Evolutionary conservation across 2,329 filamentous ascomycete species (phyloP).

Genomic region (Pseudocercospora vitis): DNA sequence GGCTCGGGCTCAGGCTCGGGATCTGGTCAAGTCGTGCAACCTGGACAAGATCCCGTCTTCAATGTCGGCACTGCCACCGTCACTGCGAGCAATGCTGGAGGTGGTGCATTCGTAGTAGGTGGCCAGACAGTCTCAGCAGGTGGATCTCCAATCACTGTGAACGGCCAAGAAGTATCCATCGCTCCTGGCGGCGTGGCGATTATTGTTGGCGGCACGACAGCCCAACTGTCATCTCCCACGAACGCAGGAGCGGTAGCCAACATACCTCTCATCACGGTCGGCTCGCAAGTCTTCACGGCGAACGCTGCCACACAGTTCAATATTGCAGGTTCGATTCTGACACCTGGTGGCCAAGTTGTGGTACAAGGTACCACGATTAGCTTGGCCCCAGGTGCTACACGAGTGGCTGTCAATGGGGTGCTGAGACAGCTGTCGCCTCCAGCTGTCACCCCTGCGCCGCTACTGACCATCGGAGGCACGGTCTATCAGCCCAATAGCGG

Average conservation of each 20-base stretch:
- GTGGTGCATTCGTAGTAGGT: conserved; percentile 29
- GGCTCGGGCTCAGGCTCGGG: neutral
- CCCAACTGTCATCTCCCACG: conserved; percentile 15
- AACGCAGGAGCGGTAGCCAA: conserved; percentile 25
- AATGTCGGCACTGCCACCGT: conserved; percentile 22
- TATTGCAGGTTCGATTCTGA: conserved; percentile 40
- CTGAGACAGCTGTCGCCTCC: conserved; percentile 38
- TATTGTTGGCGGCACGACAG: conserved; percentile 37
- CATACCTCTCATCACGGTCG: conserved; percentile 43
- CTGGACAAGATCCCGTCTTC: conserved; percentile 11
- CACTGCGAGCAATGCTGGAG: conserved; percentile 24
- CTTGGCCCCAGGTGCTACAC: conserved; percentile 42
- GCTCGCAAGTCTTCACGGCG: conserved; percentile 42
- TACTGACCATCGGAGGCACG: conserved; percentile 33
- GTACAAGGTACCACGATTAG: conserved; percentile 43
- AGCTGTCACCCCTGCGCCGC: conserved; percentile 34
- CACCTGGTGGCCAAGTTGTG: conserved; percentile 42
- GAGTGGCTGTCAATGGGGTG: conserved; percentile 43
- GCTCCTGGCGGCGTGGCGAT: conserved; percentile 41
- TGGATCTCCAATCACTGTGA: conserved; percentile 35
- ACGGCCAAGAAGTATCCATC: conserved; percentile 37
- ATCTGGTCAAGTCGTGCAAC: conserved; percentile 2
- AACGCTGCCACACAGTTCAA: conserved; percentile 51
- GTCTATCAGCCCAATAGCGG: conserved; percentile 36
- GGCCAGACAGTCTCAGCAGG: conserved; percentile 33